Percentiles rank a stretch among this genome's conserved stretches.
Evolutionary conservation across 2,329 filamentous ascomycete genomes (phyloP).

Genomic region (Ophiosphaerella narmari): DNA sequence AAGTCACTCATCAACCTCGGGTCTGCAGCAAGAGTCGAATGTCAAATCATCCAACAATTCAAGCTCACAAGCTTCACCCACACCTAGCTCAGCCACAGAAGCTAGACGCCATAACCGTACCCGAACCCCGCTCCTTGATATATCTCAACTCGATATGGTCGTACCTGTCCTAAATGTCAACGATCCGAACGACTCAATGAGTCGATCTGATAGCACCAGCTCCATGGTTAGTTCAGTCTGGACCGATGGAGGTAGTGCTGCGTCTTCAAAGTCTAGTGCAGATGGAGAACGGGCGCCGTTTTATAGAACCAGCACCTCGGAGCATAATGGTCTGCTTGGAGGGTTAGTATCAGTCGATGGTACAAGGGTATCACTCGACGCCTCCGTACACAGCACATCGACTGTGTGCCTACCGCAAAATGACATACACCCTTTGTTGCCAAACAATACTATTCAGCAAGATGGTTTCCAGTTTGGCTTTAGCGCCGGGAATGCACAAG

Average conservation of each 20-base stretch:
- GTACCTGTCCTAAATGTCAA: neutral
- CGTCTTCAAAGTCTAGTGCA: slow-evolving; percentile 37
- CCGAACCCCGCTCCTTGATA: slow-evolving; percentile 30
- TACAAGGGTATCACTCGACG: slow-evolving; percentile 7
- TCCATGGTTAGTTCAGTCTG: slow-evolving; percentile 32
- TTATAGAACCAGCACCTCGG: slow-evolving; percentile 19
- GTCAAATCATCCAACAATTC: slow-evolving; percentile 8
- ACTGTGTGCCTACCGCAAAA: slow-evolving; percentile 8
- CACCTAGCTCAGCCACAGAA: neutral
- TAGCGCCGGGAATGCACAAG: neutral
- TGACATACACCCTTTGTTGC: slow-evolving; percentile 14
- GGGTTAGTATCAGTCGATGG: slow-evolving; percentile 31
- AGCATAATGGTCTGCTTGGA: slow-evolving; percentile 33
- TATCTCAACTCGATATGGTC: slow-evolving; percentile 22
- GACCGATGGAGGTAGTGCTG: slow-evolving; percentile 35
- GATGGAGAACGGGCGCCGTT: slow-evolving; percentile 13
- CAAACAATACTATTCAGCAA: slow-evolving; percentile 3
- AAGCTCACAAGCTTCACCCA: too few species aligned
- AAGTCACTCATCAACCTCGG: slow-evolving; percentile 16
- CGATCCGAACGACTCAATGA: slow-evolving; percentile 11
- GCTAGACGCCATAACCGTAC: slow-evolving; percentile 6
- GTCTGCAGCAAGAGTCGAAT: slow-evolving; percentile 16
- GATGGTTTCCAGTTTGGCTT: slow-evolving; percentile 13
- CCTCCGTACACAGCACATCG: slow-evolving; percentile 7
- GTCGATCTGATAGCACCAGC: slow-evolving; percentile 35